Evolutionary conservation across 495 filamentous ascomycete genomes (phyloP).

Genomic region (Penicillium tannophilum): DNA sequence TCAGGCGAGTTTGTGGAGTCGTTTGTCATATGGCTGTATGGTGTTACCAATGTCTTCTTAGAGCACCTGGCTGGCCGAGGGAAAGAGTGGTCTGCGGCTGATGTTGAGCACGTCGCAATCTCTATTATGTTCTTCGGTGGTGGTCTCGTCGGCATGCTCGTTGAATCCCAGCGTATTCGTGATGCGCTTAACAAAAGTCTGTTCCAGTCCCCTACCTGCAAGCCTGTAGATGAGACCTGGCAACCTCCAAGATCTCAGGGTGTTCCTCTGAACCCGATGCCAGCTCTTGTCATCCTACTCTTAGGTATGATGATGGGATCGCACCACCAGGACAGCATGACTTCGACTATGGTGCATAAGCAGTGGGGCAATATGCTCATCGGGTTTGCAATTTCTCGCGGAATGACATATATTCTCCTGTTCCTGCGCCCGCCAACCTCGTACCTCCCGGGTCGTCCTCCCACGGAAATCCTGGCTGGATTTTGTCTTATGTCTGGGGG

Average conservation of each 20-base stretch:
- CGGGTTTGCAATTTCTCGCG: constrained; percentile 76
- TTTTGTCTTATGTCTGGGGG: constrained; percentile 90
- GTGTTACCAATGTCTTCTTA: constrained; percentile 85
- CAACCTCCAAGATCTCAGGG: constrained; percentile 65
- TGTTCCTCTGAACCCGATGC: constrained; percentile 86
- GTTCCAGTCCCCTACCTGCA: constrained; percentile 39
- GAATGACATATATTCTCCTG: constrained; percentile 74
- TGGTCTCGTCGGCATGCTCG: constrained; percentile 88
- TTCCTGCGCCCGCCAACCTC: constrained; percentile 84
- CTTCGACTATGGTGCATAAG: constrained; percentile 92
- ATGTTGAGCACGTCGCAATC: constrained; percentile 92
- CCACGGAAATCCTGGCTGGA: constrained; percentile 79
- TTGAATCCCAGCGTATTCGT: constrained; percentile 75
- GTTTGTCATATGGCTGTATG: constrained; percentile 85
- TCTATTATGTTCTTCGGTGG: constrained; percentile 93
- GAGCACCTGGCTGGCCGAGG: constrained; percentile 82
- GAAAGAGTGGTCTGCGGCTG: constrained; percentile 68
- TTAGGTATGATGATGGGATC: constrained; percentile 93
- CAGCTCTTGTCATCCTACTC: constrained; percentile 80
- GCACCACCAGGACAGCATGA: constrained; percentile 82
- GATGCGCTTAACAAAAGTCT: constrained; percentile 69
- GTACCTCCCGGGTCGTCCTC: constrained; percentile 81
- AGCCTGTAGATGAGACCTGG: constrained; percentile 52
- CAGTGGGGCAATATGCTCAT: constrained; percentile 91
- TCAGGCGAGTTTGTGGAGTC: constrained; percentile 90